Percentiles rank a stretch among this genome's conserved stretches.
Evolutionary conservation across 2,329 filamentous ascomycete genomes (phyloP).

Genomic region (Phoma sp.): DNA sequence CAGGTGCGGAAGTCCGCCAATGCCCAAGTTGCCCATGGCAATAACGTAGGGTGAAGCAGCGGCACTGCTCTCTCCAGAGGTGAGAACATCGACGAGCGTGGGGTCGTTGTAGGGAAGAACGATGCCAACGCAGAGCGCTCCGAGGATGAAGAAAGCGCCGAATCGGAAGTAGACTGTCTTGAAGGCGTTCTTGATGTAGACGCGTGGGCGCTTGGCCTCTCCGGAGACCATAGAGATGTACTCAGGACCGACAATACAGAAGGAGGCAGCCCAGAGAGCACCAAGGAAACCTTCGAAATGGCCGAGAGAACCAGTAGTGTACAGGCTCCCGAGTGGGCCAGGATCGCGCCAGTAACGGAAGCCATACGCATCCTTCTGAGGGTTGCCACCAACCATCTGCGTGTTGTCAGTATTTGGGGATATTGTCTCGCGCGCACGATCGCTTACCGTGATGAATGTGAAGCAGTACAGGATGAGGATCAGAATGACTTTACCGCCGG

Average conservation of each 20-base stretch:
- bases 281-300: slow-evolving; percentile 50
- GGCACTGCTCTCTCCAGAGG: slow-evolving; percentile 48
- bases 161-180: slow-evolving; percentile 58
- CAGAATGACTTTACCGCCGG: slow-evolving; percentile 55
- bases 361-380: slow-evolving; percentile 51
- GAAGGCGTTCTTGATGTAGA: slow-evolving; percentile 57
- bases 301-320: slow-evolving; percentile 34
- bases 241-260: slow-evolving; percentile 58
- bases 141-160: slow-evolving; percentile 56
- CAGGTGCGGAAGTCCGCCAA: slow-evolving; percentile 63
- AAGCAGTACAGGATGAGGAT: slow-evolving; percentile 56
- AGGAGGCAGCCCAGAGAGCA: slow-evolving; percentile 53
- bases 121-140: slow-evolving; percentile 55
- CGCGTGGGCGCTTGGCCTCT: slow-evolving; percentile 56
- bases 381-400: slow-evolving; percentile 54
- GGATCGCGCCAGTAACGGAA: slow-evolving; percentile 56
- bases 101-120: slow-evolving; percentile 70
- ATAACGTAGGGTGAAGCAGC: slow-evolving; percentile 70
- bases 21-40: slow-evolving; percentile 63
- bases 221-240: slow-evolving; percentile 59
- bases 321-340: slow-evolving; percentile 42
- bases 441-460: slow-evolving; percentile 51
- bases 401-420: background rate
- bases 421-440: fast-evolving
- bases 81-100: slow-evolving; percentile 67